Base-by-base conservation (phyloP, 2,329 filamentous ascomycete species). In the Fusarium austroafricanum region DNA sequence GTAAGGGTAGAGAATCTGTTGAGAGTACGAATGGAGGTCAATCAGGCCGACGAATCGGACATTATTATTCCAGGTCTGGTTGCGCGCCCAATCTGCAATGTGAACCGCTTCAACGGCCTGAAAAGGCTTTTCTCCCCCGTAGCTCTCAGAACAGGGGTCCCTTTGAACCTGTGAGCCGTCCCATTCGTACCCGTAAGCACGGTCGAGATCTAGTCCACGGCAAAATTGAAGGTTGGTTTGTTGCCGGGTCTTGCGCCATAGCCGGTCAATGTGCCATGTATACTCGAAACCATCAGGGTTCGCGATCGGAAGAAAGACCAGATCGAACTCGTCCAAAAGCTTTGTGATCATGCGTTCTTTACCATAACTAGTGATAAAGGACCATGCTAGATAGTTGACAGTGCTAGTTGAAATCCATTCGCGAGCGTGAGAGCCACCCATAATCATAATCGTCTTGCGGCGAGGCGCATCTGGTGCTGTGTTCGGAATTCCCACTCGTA, bases 371-470 rank as follows among this genome's bases (percentile, higher is more conserved):
- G 92, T 94, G 73, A 97, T 92, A 46, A 98, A 85, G 17, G 89
- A 92, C 87, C 96, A 97, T 11, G 95, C 93, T 29, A 97, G 82
- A 73, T 97, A 98, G 73, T 91, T 96, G 52, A 96, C 93, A 0
- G 94, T 97, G 73, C 91, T 96, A 1, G 91, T 94, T 45, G 93
- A 93, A 69, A 99, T 97, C 96, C 96, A 99, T 83, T 99, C 96
- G 37, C 96, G 88, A 5, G 94, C 95, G 78, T 98, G 96, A n/a
- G 92, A 85, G 47, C 95, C 95, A 54, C 93, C 96, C 6, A 90
- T 90, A 20, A 99, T 83, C 50, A 97, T 83, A 57, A 97, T 88
- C 0, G 92, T 95, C 77, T 93, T 93, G 49, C 92, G 88, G 7
- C 83, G 84, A 14, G 75, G 73, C 6, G 78, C 75, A 3, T 80